Conservation (phyloP, 345 rosid genomes). For the Salix viminalis region DNA sequence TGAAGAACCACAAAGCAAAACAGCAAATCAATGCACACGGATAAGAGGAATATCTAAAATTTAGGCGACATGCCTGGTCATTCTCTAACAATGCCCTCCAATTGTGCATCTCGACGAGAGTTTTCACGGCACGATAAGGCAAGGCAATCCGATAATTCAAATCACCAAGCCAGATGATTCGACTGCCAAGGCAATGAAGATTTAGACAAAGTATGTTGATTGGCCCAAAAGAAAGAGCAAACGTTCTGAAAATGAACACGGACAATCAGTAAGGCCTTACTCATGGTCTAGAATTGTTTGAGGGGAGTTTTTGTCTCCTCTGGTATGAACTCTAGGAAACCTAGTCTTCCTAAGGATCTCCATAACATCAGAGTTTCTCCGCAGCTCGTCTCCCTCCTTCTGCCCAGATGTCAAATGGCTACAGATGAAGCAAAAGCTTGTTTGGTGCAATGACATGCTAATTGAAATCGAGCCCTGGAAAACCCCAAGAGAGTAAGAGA, state of each 20-base stretch:
- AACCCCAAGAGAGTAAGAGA: conserved; percentile 13
- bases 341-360: conserved; percentile 96
- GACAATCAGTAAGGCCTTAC: conserved; percentile 33
- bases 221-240: background rate
- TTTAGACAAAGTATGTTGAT: background rate
- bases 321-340: conserved; percentile 71
- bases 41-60: background rate
- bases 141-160: conserved; percentile 91
- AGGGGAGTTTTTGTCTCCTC: conserved; percentile 68
- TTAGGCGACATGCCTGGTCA: conserved; percentile 66
- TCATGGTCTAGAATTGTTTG: conserved; percentile 83
- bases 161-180: conserved; percentile 96
- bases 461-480: conserved; percentile 94
- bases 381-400: conserved; percentile 92
- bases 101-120: conserved; percentile 96
- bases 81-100: conserved; percentile 89
- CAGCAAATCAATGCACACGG: background rate
- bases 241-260: background rate
- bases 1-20: background rate
- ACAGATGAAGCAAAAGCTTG: conserved; percentile 96
- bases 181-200: conserved; percentile 40
- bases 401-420: conserved; percentile 96
- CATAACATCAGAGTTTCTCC: conserved; percentile 92
- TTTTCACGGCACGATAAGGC: conserved; percentile 75
- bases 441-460: conserved; percentile 91